These are phyloP conservation scores for Schizochytrium sp. DNA, from an alignment of 108 stramenopile species.

Conservation along the genomic window DNA sequence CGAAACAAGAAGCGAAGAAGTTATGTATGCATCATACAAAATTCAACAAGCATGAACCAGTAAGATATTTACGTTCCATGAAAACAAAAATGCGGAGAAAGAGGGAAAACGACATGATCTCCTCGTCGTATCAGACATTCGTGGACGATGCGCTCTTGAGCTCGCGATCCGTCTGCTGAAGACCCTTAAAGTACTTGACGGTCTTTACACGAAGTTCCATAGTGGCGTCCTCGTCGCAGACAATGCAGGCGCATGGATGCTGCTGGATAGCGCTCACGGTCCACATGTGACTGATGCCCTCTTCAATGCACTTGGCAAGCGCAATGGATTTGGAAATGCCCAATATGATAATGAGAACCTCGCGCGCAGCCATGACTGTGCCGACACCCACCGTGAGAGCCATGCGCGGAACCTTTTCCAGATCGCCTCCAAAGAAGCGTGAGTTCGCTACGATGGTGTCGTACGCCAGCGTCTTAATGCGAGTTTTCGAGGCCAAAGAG, in stretches of 20 bases:
- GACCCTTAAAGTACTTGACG: constrained; percentile 28
- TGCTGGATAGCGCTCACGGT: constrained; percentile 21
- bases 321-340: constrained; percentile 24
- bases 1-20: too few relatives aligned
- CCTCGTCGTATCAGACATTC: too few relatives aligned
- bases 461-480: constrained; percentile 35
- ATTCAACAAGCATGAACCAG: too few relatives aligned
- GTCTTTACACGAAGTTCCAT: constrained; percentile 28
- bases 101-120: too few relatives aligned
- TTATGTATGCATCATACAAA: too few relatives aligned
- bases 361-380: constrained; percentile 20
- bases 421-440: constrained; percentile 23
- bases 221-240: constrained; percentile 28
- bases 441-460: constrained; percentile 28
- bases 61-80: too few relatives aligned
- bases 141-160: background rate
- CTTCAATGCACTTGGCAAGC: constrained; percentile 24
- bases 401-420: constrained; percentile 25
- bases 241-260: constrained; percentile 21
- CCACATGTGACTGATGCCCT: constrained; percentile 32
- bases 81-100: too few relatives aligned
- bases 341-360: constrained; percentile 22
- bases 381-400: constrained; percentile 32
- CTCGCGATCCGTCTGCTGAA: background rate
- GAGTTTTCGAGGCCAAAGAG: constrained; percentile 21